phyloP scores from a whole-genome alignment of 129 eudicot species.

The Erigeron canadensis region DNA sequence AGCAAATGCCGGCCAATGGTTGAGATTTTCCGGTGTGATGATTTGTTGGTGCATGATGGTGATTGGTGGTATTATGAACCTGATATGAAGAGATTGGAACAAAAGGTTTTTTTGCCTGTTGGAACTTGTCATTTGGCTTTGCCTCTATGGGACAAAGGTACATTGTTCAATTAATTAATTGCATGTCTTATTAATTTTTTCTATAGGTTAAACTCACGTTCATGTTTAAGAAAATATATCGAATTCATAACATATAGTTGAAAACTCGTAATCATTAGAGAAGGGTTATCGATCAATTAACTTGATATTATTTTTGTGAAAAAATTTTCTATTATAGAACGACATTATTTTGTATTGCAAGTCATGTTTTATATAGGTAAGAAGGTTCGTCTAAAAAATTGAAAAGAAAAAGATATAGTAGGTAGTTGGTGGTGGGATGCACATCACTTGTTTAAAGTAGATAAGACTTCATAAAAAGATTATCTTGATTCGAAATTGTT shows the following conservation, averaged over 20 bases:
- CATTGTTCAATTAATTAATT: neutral
- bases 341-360: too few species aligned
- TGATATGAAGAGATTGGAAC: slow-evolving; percentile 51
- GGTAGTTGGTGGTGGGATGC: slow-evolving; percentile 23
- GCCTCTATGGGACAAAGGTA: slow-evolving; percentile 95
- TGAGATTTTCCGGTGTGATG: slow-evolving; percentile 80
- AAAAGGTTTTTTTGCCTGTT: slow-evolving; percentile 66
- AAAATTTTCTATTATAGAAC: too few species aligned
- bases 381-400: neutral
- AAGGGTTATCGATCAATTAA: neutral
- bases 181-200: neutral
- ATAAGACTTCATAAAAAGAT: slow-evolving; percentile 22
- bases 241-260: neutral
- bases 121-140: slow-evolving; percentile 85
- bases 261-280: neutral
- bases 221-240: neutral
- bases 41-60: slow-evolving; percentile 60
- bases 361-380: too few species aligned
- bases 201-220: neutral
- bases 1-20: slow-evolving; percentile 85
- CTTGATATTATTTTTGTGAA: neutral
- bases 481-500: slow-evolving; percentile 11
- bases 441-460: slow-evolving; percentile 27
- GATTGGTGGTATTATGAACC: slow-evolving; percentile 84
- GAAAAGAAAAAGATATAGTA: slow-evolving; percentile 12